Evolutionary conservation across 305 asterid genomes (phyloP), one percentile per base, ranked within the genome.

Genomic region (Rubia occidens): DNA sequence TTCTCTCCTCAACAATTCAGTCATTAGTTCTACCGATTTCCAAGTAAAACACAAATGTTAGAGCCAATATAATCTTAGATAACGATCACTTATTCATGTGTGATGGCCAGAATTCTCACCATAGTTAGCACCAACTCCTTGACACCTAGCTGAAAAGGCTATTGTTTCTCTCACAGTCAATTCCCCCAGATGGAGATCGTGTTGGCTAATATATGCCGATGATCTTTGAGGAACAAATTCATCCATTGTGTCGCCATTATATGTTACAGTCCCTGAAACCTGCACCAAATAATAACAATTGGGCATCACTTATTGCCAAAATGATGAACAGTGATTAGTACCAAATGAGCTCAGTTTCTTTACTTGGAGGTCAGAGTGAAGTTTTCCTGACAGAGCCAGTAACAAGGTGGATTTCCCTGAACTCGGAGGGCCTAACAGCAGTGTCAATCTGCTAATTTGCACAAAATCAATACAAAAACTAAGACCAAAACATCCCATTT

Each of bases 381-480:
- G 96, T 76, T 93, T 88, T 74, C 96, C 97, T 2, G 98, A 94
- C 84, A 93, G 82, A 20, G 92, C 98, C 64, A 93, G 73, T 51
- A 93, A 80, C 82, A 93, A 71, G 3, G 97, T 90, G 1, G 98
- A 90, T 78, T 93, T 93, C 13, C 98, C 98, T 0, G 98, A 88
- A 73, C 89, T 88, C 37, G 98, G 98, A 9, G 98, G 98, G 63
- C 97, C 98, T 72, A 93, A 24, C 1, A 67, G 71, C 61, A 67
- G 40, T 51, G 71, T 67, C 61, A 67, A 14, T 67, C 71, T 67
- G 71, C 60, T 13, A 49, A 67, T 29, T 29, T 10, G 18, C 47
- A 47, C 29, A 13, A 32, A 17, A 67, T 13, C 9, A 17, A 26
- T 26, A 3, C 29, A 43, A 67, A 65, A 67, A 24, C 43, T 24